Percentiles rank a stretch among this genome's conserved stretches.
phyloP scores from a whole-genome alignment of 1,284 basidiomycete genomes.

The Paramarasmius palmivorus region DNA sequence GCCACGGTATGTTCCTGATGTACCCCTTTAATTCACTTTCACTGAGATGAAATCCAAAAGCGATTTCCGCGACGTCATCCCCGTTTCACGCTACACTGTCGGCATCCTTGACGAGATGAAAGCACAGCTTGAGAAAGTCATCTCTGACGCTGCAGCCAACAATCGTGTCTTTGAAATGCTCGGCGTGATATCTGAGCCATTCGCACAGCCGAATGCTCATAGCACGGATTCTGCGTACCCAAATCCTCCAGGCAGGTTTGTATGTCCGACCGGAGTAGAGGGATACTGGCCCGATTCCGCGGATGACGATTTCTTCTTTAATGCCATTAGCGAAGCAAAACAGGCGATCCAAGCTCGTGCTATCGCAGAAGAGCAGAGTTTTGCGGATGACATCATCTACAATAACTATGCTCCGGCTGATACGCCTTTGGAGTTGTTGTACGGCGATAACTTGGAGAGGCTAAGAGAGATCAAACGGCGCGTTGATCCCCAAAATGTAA shows the following conservation, averaged over 20 bases:
- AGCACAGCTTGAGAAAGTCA: not conserved
- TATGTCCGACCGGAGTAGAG: not conserved
- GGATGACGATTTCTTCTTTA: not conserved
- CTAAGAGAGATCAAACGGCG: not conserved
- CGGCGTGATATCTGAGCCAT: not conserved
- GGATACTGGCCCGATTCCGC: not conserved
- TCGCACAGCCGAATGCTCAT: not conserved
- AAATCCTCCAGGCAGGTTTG: not conserved
- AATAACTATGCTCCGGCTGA: conserved; percentile 1
- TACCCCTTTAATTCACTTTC: too few species aligned
- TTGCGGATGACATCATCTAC: not conserved
- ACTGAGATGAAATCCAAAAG: not conserved
- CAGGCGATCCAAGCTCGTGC: not conserved
- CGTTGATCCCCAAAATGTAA: not conserved
- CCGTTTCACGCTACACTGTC: not conserved
- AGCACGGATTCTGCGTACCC: not conserved
- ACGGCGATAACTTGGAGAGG: not conserved
- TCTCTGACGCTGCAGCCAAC: not conserved
- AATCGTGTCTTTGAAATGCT: not conserved
- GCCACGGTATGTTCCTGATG: too few species aligned
- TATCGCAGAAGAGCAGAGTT: not conserved
- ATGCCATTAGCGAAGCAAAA: not conserved
- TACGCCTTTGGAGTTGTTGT: conserved; percentile 1
- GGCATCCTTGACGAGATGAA: not conserved
- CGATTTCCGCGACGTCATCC: not conserved